A percentile compares a stretch with the other conserved stretches of the same genome.
Evolutionary conservation across 768 basidiomycete species (phyloP).

Genomic region (Lactifluus hygrophoroides): DNA sequence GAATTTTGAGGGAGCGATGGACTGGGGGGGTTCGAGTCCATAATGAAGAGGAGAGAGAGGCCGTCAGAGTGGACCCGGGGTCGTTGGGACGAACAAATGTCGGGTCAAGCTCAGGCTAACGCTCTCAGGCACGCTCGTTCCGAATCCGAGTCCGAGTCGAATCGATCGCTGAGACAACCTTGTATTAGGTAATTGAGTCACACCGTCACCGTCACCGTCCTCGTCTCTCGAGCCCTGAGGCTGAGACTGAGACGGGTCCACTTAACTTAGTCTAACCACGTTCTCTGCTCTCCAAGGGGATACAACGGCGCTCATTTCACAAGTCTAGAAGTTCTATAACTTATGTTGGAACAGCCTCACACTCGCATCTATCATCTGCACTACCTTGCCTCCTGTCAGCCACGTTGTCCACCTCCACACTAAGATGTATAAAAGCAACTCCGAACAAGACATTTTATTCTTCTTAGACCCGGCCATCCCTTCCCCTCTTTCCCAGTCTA

Average conservation of each 20-base stretch:
- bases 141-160: no score
- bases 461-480: not conserved
- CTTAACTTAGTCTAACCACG: no score
- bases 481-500: not conserved
- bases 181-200: not conserved
- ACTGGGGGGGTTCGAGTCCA: conserved; percentile 22
- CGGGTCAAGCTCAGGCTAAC: no score
- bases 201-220: no score
- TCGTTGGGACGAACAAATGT: no score
- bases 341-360: not conserved
- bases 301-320: not conserved
- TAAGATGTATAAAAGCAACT: conserved; percentile 1
- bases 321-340: conserved; percentile 4
- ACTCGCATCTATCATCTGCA: not conserved
- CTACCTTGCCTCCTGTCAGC: conserved; percentile 3
- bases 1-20: conserved; percentile 2
- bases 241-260: no score
- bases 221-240: no score
- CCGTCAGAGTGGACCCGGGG: not conserved
- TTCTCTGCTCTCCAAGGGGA: no score
- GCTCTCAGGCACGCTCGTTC: no score
- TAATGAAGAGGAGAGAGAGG: conserved; percentile 23
- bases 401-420: conserved; percentile 5
- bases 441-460: not conserved
- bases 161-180: not conserved